These are phyloP conservation scores for Aspergillus heteromorphus DNA, from an alignment of 495 filamentous ascomycete genomes.

Conservation along the genomic window DNA sequence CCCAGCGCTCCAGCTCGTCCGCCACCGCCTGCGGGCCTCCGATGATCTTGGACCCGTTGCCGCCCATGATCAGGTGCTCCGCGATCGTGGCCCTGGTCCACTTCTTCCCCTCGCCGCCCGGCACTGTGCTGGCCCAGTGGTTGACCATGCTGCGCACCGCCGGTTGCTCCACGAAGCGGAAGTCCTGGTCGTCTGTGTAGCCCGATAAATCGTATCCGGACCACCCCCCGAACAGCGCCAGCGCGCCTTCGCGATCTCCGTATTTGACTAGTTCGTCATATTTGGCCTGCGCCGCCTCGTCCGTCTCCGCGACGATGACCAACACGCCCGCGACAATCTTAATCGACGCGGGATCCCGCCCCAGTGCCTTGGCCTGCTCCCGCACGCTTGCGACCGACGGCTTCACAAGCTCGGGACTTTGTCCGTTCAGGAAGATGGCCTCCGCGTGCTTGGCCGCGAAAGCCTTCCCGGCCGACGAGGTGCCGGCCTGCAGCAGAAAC, in stretches of 20 bases:
- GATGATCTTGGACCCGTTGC: slow-evolving; percentile 49
- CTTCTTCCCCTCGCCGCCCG: slow-evolving; percentile 38
- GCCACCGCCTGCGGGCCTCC: slow-evolving; percentile 54
- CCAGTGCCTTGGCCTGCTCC: slow-evolving; percentile 34
- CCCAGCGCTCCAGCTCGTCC: slow-evolving; percentile 58
- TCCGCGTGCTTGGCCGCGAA: slow-evolving; percentile 60
- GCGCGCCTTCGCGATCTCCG: slow-evolving; percentile 51
- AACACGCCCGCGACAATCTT: slow-evolving; percentile 49
- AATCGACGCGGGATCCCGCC: slow-evolving; percentile 42
- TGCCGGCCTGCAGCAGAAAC: slow-evolving; percentile 59
- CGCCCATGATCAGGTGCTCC: slow-evolving; percentile 56
- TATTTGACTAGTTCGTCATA: slow-evolving; percentile 44
- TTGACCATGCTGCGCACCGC: slow-evolving; percentile 41
- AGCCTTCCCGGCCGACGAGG: slow-evolving; percentile 53
- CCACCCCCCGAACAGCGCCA: slow-evolving; percentile 59
- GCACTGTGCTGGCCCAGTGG: slow-evolving; percentile 28
- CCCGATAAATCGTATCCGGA: slow-evolving; percentile 50
- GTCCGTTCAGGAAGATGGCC: slow-evolving; percentile 47
- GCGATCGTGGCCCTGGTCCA: slow-evolving; percentile 62
- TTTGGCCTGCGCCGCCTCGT: slow-evolving; percentile 49
- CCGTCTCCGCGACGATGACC: slow-evolving; percentile 48
- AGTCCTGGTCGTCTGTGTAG: slow-evolving; percentile 53
- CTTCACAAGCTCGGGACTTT: slow-evolving; percentile 40
- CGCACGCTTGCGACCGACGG: slow-evolving; percentile 46
- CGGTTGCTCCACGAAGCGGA: slow-evolving; percentile 54